Percentiles rank a stretch among this genome's conserved stretches.
Conservation (phyloP, 345 rosid genomes). For the Salix viminalis region DNA sequence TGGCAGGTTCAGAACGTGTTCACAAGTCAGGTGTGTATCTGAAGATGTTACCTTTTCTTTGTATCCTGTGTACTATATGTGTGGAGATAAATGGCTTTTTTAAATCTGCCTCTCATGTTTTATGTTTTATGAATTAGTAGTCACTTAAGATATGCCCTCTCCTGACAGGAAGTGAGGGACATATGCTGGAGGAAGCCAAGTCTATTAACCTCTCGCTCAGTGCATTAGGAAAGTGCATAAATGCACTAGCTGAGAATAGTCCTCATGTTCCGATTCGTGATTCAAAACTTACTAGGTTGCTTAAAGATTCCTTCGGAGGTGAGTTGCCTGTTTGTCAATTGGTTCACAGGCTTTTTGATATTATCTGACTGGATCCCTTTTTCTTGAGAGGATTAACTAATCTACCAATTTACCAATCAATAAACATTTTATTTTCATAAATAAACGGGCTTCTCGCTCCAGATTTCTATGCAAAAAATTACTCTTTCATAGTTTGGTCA, state of each 20-base stretch:
- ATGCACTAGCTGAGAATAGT: constrained; percentile 35
- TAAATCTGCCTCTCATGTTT: not conserved
- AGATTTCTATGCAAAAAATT: not conserved
- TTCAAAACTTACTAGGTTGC: constrained; percentile 33
- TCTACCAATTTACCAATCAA: not conserved
- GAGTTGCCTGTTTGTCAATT: constrained; percentile 19
- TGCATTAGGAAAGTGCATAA: constrained; percentile 36
- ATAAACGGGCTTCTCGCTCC: not conserved
- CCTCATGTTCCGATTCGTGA: constrained; percentile 37
- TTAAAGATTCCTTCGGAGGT: constrained; percentile 39
- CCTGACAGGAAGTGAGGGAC: constrained; percentile 32
- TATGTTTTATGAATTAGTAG: not conserved
- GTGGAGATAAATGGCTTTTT: not conserved
- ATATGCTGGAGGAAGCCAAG: constrained; percentile 35
- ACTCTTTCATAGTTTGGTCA: constrained; percentile 2
- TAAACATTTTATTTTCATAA: constrained; percentile 8
- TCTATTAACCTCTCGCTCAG: constrained; percentile 33
- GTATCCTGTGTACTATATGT: not conserved
- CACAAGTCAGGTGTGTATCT: constrained; percentile 27
- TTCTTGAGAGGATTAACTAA: not conserved
- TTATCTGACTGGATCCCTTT: not conserved
- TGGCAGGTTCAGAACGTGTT: constrained; percentile 38
- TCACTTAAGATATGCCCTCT: not conserved
- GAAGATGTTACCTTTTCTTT: not conserved
- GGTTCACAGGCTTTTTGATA: constrained; percentile 7